A percentile compares a stretch with the other conserved stretches of the same genome.
phyloP scores from a whole-genome alignment of 1,284 basidiomycete genomes.

The Ustilago sp. region DNA sequence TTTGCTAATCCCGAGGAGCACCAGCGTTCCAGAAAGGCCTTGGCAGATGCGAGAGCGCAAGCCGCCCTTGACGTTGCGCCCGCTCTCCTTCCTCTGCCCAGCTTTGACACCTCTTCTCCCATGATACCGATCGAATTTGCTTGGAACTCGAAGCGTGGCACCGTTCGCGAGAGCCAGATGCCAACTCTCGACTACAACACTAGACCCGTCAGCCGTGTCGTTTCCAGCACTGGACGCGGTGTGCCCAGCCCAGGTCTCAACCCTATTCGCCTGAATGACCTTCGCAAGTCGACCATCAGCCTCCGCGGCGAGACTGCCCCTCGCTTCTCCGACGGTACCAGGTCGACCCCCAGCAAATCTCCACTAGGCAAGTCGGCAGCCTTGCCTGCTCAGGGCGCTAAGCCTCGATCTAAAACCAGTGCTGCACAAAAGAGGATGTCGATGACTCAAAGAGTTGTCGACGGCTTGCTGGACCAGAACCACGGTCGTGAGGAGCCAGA shows the following conservation, averaged over 20 bases:
- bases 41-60: constrained; percentile 12
- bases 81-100: constrained; percentile 43
- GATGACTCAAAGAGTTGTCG: constrained; percentile 50
- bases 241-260: constrained; percentile 46
- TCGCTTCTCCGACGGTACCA: constrained; percentile 20
- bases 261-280: constrained; percentile 31
- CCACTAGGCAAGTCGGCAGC: constrained; percentile 6
- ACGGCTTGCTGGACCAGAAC: constrained; percentile 44
- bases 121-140: constrained; percentile 46
- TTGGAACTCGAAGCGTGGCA: constrained; percentile 34
- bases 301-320: constrained; percentile 31
- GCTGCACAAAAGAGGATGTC: constrained; percentile 38
- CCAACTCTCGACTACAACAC: constrained; percentile 18
- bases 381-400: background rate
- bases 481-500: constrained; percentile 55
- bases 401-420: background rate
- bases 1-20: constrained; percentile 26
- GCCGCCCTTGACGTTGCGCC: constrained; percentile 24
- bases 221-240: constrained; percentile 51
- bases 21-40: constrained; percentile 14
- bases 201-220: constrained; percentile 40
- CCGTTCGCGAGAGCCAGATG: constrained; percentile 29
- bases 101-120: constrained; percentile 44
- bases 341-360: constrained; percentile 20
- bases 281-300: constrained; percentile 39